These are phyloP conservation scores for Hypsizygus marmoreus DNA, from an alignment of 768 basidiomycete genomes.

Conservation along the genomic window DNA sequence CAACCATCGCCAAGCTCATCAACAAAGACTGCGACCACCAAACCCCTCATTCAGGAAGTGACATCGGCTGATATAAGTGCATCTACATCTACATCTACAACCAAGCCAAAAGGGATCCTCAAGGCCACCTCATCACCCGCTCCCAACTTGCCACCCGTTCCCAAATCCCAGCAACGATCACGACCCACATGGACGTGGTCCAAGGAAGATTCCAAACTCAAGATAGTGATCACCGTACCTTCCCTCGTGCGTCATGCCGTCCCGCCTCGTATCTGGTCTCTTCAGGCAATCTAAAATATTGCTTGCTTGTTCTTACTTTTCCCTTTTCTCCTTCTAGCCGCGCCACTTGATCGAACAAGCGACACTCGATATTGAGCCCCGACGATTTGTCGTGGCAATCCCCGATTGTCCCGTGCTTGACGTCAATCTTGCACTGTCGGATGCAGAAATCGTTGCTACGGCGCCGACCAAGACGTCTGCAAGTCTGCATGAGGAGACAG, in stretches of 20 bases:
- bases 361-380: slow-evolving; percentile 66
- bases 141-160: slow-evolving; percentile 4
- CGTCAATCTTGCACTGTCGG: slow-evolving; percentile 55
- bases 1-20: slow-evolving; percentile 2
- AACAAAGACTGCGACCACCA: slow-evolving; percentile 18
- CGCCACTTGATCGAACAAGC: slow-evolving; percentile 44
- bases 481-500: slow-evolving; percentile 15
- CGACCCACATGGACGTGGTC: slow-evolving; percentile 57
- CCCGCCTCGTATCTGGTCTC: not conserved
- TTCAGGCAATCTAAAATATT: too few relatives aligned
- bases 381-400: slow-evolving; percentile 54
- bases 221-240: slow-evolving; percentile 56
- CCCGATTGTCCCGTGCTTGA: slow-evolving; percentile 54
- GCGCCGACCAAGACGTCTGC: slow-evolving; percentile 17
- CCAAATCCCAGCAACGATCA: slow-evolving; percentile 14
- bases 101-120: slow-evolving; percentile 43
- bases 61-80: slow-evolving; percentile 3
- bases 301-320: too few relatives aligned
- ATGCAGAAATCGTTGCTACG: slow-evolving; percentile 50
- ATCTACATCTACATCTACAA: slow-evolving; percentile 8
- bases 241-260: slow-evolving; percentile 47
- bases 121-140: slow-evolving; percentile 27
- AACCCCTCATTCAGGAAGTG: slow-evolving; percentile 52
- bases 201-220: slow-evolving; percentile 41
- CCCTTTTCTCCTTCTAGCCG: slow-evolving; percentile 37